phyloP scores from a whole-genome alignment of 139 green algal genomes.

The Volvox reticuliferus region DNA sequence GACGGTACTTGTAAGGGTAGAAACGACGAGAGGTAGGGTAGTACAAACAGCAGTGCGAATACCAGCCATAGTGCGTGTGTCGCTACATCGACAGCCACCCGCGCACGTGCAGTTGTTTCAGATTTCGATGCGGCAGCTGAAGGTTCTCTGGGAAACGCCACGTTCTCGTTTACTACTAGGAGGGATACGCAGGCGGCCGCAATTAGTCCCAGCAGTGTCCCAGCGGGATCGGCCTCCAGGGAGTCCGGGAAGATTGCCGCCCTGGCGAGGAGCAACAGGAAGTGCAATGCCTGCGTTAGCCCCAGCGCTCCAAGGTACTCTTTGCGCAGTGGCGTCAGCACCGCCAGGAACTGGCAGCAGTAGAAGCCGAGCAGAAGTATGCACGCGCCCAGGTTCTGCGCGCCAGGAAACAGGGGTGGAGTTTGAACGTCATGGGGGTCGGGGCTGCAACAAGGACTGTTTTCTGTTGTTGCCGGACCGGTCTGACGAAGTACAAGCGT shows the following conservation, averaged over 20 bases:
- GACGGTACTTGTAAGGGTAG: background rate
- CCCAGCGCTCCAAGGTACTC: conserved; percentile 3
- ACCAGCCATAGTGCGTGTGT: background rate
- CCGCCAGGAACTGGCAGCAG: conserved; percentile 7
- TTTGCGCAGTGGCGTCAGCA: background rate
- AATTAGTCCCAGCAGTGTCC: background rate
- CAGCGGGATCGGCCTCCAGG: background rate
- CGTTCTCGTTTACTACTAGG: background rate
- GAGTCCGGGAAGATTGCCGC: background rate
- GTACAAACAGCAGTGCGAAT: background rate
- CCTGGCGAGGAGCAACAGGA: background rate
- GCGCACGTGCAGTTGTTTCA: background rate
- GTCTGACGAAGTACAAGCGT: no score
- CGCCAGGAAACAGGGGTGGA: background rate
- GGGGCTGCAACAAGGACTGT: background rate
- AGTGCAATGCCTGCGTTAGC: background rate
- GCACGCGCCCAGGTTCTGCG: background rate
- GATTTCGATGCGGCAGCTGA: background rate
- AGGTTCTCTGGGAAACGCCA: background rate
- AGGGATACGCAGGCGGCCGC: background rate
- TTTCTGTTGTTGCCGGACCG: no score
- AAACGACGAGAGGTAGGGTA: background rate
- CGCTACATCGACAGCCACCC: background rate
- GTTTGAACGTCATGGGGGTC: background rate
- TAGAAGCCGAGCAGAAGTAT: conserved; percentile 12